Conservation (phyloP, 176 grass and related monocot genomes). For the Poa annua region DNA sequence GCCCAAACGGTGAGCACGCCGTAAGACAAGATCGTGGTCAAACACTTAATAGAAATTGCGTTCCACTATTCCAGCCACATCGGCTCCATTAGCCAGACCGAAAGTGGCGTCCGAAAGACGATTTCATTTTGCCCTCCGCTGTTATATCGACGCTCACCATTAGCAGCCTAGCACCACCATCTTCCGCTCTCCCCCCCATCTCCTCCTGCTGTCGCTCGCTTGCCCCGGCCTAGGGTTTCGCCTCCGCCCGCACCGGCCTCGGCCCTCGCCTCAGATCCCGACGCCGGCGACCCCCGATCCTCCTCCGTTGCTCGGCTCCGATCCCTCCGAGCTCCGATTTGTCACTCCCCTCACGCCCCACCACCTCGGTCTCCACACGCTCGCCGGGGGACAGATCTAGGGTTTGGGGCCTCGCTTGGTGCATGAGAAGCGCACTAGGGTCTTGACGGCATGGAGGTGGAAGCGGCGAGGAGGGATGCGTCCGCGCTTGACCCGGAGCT, state of each 20-base stretch:
- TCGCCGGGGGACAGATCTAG: slow-evolving; percentile 59
- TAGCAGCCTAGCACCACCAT: slow-evolving; percentile 37
- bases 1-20: too few relatives aligned
- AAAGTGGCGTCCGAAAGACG: slow-evolving; percentile 49
- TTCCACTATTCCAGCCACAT: not conserved
- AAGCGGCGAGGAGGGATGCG: slow-evolving; percentile 65
- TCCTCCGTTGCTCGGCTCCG: slow-evolving; percentile 10
- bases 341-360: not conserved
- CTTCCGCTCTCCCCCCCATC: slow-evolving; percentile 33
- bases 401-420: slow-evolving; percentile 41
- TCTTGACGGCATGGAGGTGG: slow-evolving; percentile 74
- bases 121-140: slow-evolving; percentile 61
- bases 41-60: too few relatives aligned
- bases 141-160: slow-evolving; percentile 57
- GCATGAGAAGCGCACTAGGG: slow-evolving; percentile 69
- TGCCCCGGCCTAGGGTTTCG: slow-evolving; percentile 51
- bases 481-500: slow-evolving; percentile 94
- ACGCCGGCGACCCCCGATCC: slow-evolving; percentile 40
- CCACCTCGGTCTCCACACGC: slow-evolving; percentile 24
- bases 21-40: too few relatives aligned
- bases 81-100: slow-evolving; percentile 23
- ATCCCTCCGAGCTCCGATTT: slow-evolving; percentile 44
- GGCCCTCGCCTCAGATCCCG: slow-evolving; percentile 43
- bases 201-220: slow-evolving; percentile 31
- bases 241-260: not conserved